Percentiles rank a stretch among this genome's conserved stretches.
phyloP scores from a whole-genome alignment of 108 stramenopile species.

The Pinguiococcus pyrenoidosus region DNA sequence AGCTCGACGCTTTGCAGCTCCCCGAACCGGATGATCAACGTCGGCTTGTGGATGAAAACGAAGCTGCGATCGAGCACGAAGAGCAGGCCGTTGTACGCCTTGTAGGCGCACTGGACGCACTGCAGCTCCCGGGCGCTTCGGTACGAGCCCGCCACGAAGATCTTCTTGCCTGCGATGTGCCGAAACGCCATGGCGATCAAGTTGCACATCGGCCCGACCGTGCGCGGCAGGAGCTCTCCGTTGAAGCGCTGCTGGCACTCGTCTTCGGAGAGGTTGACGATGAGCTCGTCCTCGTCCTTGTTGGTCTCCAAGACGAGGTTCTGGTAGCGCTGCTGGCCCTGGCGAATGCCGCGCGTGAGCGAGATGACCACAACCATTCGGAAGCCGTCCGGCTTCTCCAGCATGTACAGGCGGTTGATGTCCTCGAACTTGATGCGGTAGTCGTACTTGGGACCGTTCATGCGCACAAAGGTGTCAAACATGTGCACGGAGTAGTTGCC shows the following conservation, averaged over 20 bases:
- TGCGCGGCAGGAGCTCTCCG: constrained; percentile 45
- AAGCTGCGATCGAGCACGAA: constrained; percentile 92
- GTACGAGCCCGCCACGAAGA: constrained; percentile 85
- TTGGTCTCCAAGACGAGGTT: constrained; percentile 85
- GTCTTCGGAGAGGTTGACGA: constrained; percentile 75
- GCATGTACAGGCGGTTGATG: constrained; percentile 76
- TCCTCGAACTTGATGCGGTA: constrained; percentile 96
- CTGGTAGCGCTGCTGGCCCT: constrained; percentile 94
- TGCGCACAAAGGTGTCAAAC: constrained; percentile 69
- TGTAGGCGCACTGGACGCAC: constrained; percentile 39
- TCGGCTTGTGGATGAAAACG: constrained; percentile 99
- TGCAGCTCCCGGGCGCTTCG: constrained; percentile 63
- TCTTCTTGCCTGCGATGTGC: constrained; percentile 84
- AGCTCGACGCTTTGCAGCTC: constrained; percentile 92
- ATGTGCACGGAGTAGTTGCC: constrained; percentile 89
- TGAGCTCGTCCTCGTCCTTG: constrained; percentile 54
- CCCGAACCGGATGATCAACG: constrained; percentile 85
- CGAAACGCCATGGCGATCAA: constrained; percentile 57
- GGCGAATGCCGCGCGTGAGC: constrained; percentile 87
- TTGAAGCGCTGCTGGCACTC: constrained; percentile 78
- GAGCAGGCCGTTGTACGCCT: constrained; percentile 84
- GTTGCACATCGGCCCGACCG: constrained; percentile 80
- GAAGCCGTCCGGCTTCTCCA: constrained; percentile 82
- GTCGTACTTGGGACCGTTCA: constrained; percentile 82
- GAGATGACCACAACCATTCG: constrained; percentile 74